A percentile compares a stretch with the other conserved stretches of the same genome.
Evolutionary conservation across 1,284 basidiomycete species (phyloP).

Genomic region (Sutorius eximius): DNA sequence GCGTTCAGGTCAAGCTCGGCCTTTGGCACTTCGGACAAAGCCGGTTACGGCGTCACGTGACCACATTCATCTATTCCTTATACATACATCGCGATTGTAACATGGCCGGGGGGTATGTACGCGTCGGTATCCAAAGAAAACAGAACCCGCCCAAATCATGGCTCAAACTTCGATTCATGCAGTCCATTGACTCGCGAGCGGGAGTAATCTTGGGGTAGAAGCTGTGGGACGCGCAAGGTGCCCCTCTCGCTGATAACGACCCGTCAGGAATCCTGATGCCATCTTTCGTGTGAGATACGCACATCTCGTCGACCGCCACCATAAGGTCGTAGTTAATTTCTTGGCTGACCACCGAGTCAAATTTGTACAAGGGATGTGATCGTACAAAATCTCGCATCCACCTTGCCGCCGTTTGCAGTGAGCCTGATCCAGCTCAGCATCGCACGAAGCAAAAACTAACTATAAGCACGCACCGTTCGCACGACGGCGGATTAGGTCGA

Average conservation of each 20-base stretch:
- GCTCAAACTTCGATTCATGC: slow-evolving; percentile 30
- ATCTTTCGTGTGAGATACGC: slow-evolving; percentile 34
- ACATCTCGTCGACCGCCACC: slow-evolving; percentile 91
- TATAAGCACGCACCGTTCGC: slow-evolving; percentile 65
- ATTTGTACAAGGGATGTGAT: slow-evolving; percentile 86
- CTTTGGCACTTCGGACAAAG: slow-evolving; percentile 24
- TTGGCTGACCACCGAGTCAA: slow-evolving; percentile 87
- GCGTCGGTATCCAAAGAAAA: neutral
- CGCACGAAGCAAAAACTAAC: neutral
- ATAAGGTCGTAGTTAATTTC: slow-evolving; percentile 96
- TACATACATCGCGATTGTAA: neutral
- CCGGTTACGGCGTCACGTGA: slow-evolving; percentile 32
- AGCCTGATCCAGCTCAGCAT: slow-evolving; percentile 48
- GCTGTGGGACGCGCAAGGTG: slow-evolving; percentile 57
- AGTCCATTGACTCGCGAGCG: slow-evolving; percentile 28
- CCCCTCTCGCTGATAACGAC: slow-evolving; percentile 62
- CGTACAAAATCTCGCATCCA: slow-evolving; percentile 95
- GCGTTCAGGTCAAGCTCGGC: neutral
- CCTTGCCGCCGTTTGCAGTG: slow-evolving; percentile 85
- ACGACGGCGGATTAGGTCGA: slow-evolving; percentile 77
- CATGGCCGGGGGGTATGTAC: slow-evolving; percentile 8
- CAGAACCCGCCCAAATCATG: slow-evolving; percentile 4
- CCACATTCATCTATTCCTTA: neutral
- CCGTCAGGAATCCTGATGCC: slow-evolving; percentile 12
- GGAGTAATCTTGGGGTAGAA: slow-evolving; percentile 60